Conservation (phyloP, 345 rosid genomes). For the Sonneratia alba region DNA sequence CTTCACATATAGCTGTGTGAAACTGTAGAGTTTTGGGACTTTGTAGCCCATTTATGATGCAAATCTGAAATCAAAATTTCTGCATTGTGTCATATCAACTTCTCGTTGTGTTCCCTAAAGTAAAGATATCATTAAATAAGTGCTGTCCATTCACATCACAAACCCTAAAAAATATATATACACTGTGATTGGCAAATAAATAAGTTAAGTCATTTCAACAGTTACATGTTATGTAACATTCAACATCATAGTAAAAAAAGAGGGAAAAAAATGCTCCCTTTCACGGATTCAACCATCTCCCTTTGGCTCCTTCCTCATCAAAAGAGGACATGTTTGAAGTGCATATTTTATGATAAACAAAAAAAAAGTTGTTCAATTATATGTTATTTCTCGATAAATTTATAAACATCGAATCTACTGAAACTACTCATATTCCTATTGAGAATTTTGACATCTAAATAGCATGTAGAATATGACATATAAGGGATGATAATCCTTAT, state of each 20-base stretch:
- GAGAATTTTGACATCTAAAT: too few species aligned
- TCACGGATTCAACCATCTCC: background rate
- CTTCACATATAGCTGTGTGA: conserved; percentile 1
- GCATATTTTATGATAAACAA: too few species aligned
- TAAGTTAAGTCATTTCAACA: background rate
- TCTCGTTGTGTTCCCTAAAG: conserved; percentile 21
- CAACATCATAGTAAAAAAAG: conserved; percentile 2
- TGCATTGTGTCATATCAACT: conserved; percentile 19
- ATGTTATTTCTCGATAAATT: too few species aligned
- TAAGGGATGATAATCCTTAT: too few species aligned
- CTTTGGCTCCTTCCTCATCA: background rate
- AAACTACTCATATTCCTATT: too few species aligned
- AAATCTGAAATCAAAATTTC: conserved; percentile 14
- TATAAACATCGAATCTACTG: too few species aligned
- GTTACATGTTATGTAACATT: background rate
- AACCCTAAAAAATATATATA: conserved; percentile 13
- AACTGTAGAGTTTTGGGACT: conserved; percentile 4
- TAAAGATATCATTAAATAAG: conserved; percentile 19
- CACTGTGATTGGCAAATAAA: conserved; percentile 9
- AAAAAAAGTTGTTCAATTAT: too few species aligned
- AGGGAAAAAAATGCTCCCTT: background rate
- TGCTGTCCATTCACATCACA: conserved; percentile 15
- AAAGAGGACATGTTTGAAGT: too few species aligned
- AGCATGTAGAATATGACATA: too few species aligned
- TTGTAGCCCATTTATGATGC: conserved; percentile 11